Evolutionary conservation across 1,139 yeast genomes (phyloP).

Genomic region (Candida tropicalis): DNA sequence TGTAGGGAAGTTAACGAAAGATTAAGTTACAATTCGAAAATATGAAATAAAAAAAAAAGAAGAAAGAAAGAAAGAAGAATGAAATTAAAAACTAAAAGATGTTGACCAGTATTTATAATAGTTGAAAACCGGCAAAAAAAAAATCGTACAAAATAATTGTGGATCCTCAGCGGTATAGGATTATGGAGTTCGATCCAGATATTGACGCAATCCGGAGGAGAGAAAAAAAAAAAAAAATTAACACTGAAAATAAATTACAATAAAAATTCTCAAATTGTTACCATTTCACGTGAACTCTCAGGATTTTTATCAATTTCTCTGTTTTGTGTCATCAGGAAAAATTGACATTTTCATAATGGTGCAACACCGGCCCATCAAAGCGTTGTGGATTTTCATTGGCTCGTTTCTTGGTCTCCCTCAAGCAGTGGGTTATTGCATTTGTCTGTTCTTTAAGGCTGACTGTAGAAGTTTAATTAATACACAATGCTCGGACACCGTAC

Average conservation of each 20-base stretch:
- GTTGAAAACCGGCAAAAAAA: not conserved
- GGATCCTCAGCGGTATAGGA: not conserved
- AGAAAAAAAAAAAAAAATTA: not conserved
- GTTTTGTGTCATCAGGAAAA: not conserved
- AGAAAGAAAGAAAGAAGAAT: not conserved
- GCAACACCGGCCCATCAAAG: no score
- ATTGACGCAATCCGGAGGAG: not conserved
- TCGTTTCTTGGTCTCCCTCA: no score
- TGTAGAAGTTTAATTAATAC: no score
- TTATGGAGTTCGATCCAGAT: not conserved
- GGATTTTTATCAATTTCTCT: not conserved
- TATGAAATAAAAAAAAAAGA: slow-evolving; percentile 5
- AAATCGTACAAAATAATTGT: not conserved
- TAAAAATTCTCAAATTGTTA: not conserved
- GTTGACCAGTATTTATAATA: not conserved
- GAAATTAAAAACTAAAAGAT: not conserved
- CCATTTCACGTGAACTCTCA: slow-evolving; percentile 8
- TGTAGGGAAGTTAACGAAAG: no score
- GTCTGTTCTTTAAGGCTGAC: no score
- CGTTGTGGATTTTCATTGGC: no score
- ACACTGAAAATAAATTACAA: no score
- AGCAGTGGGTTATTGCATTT: no score
- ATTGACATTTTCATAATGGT: no score
- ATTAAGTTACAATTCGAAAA: no score
- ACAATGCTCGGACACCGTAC: no score